These are phyloP conservation scores for Nicotiana knightiana DNA, from an alignment of 257 asterid species.

Conservation along the genomic window DNA sequence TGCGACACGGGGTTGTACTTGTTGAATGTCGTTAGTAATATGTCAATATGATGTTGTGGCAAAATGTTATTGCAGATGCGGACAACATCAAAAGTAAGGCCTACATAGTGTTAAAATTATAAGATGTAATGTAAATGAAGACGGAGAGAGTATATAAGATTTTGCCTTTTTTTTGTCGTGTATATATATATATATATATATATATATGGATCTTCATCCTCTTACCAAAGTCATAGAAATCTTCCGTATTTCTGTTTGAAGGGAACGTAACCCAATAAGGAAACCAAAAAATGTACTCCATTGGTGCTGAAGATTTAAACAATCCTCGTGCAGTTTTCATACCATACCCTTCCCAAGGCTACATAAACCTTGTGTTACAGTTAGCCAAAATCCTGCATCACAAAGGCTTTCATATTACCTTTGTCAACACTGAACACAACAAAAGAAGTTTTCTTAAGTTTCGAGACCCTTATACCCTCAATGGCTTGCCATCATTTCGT, in stretches of 20 bases:
- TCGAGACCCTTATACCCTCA: too few species aligned
- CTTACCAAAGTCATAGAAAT: neutral
- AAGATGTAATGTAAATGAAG: too few species aligned
- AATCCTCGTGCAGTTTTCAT: neutral
- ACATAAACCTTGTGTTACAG: too few species aligned
- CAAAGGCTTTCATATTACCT: slow-evolving; percentile 17
- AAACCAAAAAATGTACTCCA: neutral
- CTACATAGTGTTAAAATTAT: neutral
- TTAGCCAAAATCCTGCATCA: slow-evolving; percentile 14
- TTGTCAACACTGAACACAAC: neutral
- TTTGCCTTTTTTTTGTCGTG: neutral
- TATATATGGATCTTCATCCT: neutral
- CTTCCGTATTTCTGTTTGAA: neutral
- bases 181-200: neutral
- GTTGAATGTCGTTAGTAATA: too few species aligned
- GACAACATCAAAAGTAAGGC: neutral
- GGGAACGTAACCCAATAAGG: neutral
- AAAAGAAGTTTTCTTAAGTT: too few species aligned
- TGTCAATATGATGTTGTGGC: too few species aligned
- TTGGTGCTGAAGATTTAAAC: neutral
- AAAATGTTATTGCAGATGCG: neutral
- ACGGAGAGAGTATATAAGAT: neutral
- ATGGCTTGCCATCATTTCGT: too few species aligned
- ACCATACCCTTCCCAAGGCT: too few species aligned
- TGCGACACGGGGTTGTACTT: too few species aligned